Base-by-base conservation (phyloP, 306 rosid genomes). In the Quercus dentata region DNA sequence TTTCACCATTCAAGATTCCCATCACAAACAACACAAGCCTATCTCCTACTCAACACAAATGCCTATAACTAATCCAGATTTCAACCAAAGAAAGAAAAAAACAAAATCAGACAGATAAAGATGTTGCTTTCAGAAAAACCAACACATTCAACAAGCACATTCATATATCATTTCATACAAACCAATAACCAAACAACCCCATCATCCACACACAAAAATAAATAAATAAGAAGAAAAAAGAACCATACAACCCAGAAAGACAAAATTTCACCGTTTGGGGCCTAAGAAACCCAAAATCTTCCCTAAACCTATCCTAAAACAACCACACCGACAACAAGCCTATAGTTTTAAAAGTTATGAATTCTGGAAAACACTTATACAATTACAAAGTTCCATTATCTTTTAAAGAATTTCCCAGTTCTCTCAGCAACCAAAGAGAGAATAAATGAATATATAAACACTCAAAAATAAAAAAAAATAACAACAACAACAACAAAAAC, bases 341-440 rank as follows among this genome's bases (percentile, higher is more conserved):
- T 8, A 33, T 3, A 31, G 71, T 19, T 15, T 31, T 65, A 63
- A 12, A 13, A 49, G 17, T 12, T 49, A 49, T 10, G 18, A 28
- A 35, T 63, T 63, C 20, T 30, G 46, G 76, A 61, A 67, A 56
- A 56, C 74, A 79, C 70, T 65, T 71, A 75, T 67, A 75, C 55
- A 51, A 61, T 2, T 31, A 49, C 67, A 73, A 58, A 62, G 14
- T 67, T 55, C 52, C 63, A 56, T 21, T 68, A 70, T 27, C 57
- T 79, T 55, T 27, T 61, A 67, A 61, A 56, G 81, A 65, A 77
- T 75, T 62, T 70, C 44, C 31, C 23, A 17, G 74, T 51, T 75
- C 77, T 71, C 75, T 57, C 71, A 41, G 69, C 63, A 82, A 79
- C 71, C 78, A 58, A 20, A 33, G 55, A 81, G 9, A 72, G 77